Conservation (phyloP, 139 green algal species). For the Gonium pectorale region DNA sequence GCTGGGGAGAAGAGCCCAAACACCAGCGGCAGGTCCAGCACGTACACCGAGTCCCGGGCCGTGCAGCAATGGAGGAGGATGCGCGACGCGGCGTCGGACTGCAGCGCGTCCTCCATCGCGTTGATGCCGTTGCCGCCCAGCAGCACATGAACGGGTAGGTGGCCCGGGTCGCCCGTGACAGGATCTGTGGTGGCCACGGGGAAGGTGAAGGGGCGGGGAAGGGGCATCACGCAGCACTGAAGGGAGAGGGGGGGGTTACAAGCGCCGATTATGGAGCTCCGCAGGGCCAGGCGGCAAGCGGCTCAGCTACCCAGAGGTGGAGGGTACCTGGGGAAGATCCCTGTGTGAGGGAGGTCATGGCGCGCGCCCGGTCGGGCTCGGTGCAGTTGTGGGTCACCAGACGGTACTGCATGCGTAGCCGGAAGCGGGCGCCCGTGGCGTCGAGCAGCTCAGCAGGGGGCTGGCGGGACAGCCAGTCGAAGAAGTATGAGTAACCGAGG, state of each 20-base stretch:
- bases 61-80: slow-evolving; percentile 36
- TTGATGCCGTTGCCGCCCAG: slow-evolving; percentile 27
- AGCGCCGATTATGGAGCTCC: too few species aligned
- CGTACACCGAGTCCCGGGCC: slow-evolving; percentile 25
- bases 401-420: background rate
- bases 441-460: background rate
- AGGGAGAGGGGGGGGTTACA: too few species aligned
- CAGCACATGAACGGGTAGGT: slow-evolving; percentile 30
- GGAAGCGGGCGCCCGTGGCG: background rate
- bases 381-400: slow-evolving; percentile 22
- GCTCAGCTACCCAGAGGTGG: too few species aligned
- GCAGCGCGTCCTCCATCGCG: slow-evolving; percentile 2
- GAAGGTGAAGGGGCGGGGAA: too few species aligned
- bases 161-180: background rate
- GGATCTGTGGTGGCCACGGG: too few species aligned
- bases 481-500: slow-evolving; percentile 17
- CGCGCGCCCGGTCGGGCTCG: background rate
- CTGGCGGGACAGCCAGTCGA: background rate
- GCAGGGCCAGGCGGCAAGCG: too few species aligned
- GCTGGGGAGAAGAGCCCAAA: slow-evolving; percentile 25
- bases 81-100: slow-evolving; percentile 3
- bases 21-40: background rate
- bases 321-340: background rate
- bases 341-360: slow-evolving; percentile 2
- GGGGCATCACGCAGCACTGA: too few species aligned